phyloP scores from a whole-genome alignment of 495 filamentous ascomycete species.

The Xylaria acuta region DNA sequence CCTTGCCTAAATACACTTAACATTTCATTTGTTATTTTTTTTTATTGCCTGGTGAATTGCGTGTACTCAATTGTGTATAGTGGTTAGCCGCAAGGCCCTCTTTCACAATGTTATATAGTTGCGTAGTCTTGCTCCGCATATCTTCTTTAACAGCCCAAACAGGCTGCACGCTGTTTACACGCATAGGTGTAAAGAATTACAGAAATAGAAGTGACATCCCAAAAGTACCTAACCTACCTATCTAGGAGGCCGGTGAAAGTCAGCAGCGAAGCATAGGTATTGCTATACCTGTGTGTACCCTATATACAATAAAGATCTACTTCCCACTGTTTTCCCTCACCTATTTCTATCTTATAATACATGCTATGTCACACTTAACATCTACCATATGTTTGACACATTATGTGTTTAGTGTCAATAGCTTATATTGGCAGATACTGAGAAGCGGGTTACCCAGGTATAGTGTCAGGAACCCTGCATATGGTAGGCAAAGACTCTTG shows the following conservation, averaged over 20 bases:
- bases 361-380: no score
- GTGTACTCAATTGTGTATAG: background rate
- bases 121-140: background rate
- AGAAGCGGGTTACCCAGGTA: no score
- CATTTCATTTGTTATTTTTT: background rate
- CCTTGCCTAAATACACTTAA: background rate
- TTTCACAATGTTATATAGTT: background rate
- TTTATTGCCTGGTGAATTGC: background rate
- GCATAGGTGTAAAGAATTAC: background rate
- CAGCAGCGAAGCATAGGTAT: background rate
- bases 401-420: no score
- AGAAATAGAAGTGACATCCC: background rate
- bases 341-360: no score
- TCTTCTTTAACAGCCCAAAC: background rate
- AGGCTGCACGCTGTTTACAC: background rate
- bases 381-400: no score
- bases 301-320: no score
- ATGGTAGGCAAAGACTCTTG: no score
- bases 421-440: no score
- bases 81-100: background rate
- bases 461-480: no score
- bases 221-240: background rate
- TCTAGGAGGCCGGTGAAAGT: background rate
- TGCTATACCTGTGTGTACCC: no score
- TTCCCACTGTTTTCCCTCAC: no score